phyloP scores from a whole-genome alignment of 805 yeast genomes.

The Cyberlindnera bimundalis region DNA sequence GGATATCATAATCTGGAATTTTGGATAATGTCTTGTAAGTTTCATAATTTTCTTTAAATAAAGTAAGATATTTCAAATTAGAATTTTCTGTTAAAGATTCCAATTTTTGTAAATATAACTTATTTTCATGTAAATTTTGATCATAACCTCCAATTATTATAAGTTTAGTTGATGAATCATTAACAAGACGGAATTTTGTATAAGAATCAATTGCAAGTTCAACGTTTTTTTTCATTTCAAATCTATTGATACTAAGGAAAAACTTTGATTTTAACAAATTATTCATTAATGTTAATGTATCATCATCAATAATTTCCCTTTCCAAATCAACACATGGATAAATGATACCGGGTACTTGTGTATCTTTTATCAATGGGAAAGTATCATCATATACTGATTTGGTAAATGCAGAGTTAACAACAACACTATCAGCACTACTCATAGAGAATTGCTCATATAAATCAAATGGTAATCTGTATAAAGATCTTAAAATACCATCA shows the following conservation, averaged over 20 bases:
- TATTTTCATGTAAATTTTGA: conserved; percentile 68
- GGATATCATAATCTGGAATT: conserved; percentile 39
- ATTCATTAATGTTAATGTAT: conserved; percentile 15
- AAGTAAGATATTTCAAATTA: conserved; percentile 43
- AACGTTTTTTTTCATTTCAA: conserved; percentile 82
- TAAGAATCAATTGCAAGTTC: conserved; percentile 73
- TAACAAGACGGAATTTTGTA: conserved; percentile 37
- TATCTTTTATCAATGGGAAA: conserved; percentile 41
- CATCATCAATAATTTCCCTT: conserved; percentile 24
- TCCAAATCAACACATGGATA: conserved; percentile 66
- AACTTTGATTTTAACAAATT: conserved; percentile 29
- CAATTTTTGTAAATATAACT: conserved; percentile 62
- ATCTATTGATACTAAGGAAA: conserved; percentile 80
- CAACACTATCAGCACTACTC: conserved; percentile 67
- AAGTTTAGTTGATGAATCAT: conserved; percentile 40
- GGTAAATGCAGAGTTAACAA: conserved; percentile 88
- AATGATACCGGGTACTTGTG: conserved; percentile 32
- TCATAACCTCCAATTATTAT: conserved; percentile 94
- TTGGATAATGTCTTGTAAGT: conserved; percentile 9
- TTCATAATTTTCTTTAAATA: conserved; percentile 31
- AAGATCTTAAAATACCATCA: conserved; percentile 46
- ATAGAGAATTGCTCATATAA: conserved; percentile 79
- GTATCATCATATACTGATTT: conserved; percentile 61
- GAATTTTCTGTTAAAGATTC: conserved; percentile 43
- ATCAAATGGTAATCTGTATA: conserved; percentile 84